A percentile compares a stretch with the other conserved stretches of the same genome.
Evolutionary conservation across 2,329 filamentous ascomycete species (phyloP).

Genomic region (Colletotrichum acutatum): DNA sequence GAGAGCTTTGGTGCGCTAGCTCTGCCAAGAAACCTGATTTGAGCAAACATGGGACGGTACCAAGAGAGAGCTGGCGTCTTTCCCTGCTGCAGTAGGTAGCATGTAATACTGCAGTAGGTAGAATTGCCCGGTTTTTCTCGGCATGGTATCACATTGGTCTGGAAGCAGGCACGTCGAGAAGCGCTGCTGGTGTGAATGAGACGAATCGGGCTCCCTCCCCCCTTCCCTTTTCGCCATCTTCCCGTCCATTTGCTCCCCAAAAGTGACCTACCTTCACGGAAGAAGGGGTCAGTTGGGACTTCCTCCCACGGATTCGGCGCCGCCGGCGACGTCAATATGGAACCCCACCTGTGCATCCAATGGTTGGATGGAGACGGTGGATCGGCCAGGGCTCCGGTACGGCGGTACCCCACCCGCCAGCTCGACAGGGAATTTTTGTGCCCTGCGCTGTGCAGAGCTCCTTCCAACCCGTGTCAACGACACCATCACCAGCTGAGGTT

Average conservation of each 20-base stretch:
- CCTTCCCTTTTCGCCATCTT: not conserved
- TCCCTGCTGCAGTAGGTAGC: not conserved
- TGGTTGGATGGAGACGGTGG: not conserved
- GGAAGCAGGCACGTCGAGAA: not conserved
- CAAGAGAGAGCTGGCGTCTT: not conserved
- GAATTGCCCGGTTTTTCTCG: too few relatives aligned
- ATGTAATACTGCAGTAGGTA: too few relatives aligned
- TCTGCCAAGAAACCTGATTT: slow-evolving; percentile 7
- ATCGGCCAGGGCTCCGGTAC: slow-evolving; percentile 4
- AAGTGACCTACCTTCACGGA: too few relatives aligned
- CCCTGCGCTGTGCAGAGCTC: not conserved
- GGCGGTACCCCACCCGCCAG: not conserved
- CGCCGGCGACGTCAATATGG: not conserved
- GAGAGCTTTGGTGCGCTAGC: not conserved
- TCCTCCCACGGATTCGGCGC: not conserved
- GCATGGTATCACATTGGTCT: too few relatives aligned
- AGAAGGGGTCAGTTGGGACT: not conserved
- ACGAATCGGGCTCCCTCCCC: not conserved
- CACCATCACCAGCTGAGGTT: not conserved
- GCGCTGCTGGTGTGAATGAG: not conserved
- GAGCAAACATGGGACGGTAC: not conserved
- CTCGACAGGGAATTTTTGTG: slow-evolving; percentile 1
- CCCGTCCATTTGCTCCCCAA: not conserved
- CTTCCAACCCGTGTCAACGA: too few relatives aligned
- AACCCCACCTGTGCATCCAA: not conserved